These are phyloP conservation scores for Diaporthe longicolla DNA, from an alignment of 2,329 filamentous ascomycete species.

Conservation along the genomic window DNA sequence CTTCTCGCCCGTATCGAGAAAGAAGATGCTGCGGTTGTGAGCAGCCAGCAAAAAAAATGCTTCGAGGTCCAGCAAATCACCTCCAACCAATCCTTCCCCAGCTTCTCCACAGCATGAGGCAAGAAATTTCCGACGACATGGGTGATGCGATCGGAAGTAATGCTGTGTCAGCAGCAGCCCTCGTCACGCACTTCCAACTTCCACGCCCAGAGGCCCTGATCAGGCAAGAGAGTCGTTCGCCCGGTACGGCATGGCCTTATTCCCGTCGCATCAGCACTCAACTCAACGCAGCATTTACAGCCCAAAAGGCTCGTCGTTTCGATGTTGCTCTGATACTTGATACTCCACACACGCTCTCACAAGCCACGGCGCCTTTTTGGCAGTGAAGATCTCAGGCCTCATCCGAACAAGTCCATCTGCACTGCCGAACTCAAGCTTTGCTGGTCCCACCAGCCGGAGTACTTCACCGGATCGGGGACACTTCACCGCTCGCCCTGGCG, in stretches of 20 bases:
- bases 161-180: slow-evolving; percentile 23
- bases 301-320: not conserved
- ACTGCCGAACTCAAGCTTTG: slow-evolving; percentile 34
- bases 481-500: slow-evolving; percentile 24
- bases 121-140: slow-evolving; percentile 31
- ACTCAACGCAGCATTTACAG: not conserved
- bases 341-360: not conserved
- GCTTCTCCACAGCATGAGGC: slow-evolving; percentile 29
- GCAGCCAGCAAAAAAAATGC: slow-evolving; percentile 16
- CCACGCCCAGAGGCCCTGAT: not conserved
- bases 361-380: slow-evolving; percentile 9
- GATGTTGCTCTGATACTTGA: not conserved
- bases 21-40: not conserved
- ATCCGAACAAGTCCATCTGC: slow-evolving; percentile 18
- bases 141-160: not conserved
- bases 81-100: slow-evolving; percentile 28
- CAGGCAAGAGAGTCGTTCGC: not conserved
- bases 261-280: not conserved
- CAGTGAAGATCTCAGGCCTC: slow-evolving; percentile 9
- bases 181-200: not conserved
- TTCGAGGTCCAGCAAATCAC: slow-evolving; percentile 20
- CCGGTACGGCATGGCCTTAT: not conserved
- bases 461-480: slow-evolving; percentile 18
- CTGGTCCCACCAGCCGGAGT: slow-evolving; percentile 24
- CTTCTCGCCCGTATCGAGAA: not conserved